A percentile compares a stretch with the other conserved stretches of the same genome.
phyloP scores from a whole-genome alignment of 257 asterid genomes.

The Plantago major region DNA sequence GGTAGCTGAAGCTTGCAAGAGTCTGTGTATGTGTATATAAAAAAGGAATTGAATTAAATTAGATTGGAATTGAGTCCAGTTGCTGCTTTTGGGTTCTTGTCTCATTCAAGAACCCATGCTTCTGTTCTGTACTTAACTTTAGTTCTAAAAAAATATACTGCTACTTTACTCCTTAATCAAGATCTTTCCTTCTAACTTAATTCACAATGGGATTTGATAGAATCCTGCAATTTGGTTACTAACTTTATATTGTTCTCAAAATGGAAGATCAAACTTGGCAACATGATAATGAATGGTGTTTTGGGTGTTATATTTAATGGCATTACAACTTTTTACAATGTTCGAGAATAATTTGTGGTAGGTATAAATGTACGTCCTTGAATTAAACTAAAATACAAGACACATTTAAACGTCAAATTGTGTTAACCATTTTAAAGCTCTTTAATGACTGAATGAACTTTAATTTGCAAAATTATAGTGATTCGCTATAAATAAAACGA shows the following conservation, averaged over 20 bases:
- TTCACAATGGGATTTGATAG: not conserved
- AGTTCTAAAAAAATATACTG: conserved; percentile 2
- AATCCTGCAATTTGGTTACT: not conserved
- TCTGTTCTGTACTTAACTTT: conserved; percentile 3
- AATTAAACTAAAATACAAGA: no score
- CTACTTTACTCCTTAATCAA: conserved; percentile 5
- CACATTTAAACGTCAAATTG: no score
- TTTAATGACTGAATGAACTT: no score
- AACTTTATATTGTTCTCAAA: not conserved
- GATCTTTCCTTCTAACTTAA: conserved; percentile 11
- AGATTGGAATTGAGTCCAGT: conserved; percentile 15
- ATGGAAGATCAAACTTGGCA: no score
- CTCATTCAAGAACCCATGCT: conserved; percentile 12
- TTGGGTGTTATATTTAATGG: no score
- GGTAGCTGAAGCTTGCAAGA: not conserved
- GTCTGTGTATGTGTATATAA: no score
- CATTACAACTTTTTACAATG: no score
- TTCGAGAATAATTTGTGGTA: no score
- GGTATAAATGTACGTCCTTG: no score
- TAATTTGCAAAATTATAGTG: no score
- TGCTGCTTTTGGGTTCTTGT: conserved; percentile 31
- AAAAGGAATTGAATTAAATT: not conserved
- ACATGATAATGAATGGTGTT: not conserved
- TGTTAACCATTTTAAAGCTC: no score
- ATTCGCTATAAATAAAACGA: no score